phyloP scores from a whole-genome alignment of 805 yeast genomes.

The Wickerhamiella brachini region DNA sequence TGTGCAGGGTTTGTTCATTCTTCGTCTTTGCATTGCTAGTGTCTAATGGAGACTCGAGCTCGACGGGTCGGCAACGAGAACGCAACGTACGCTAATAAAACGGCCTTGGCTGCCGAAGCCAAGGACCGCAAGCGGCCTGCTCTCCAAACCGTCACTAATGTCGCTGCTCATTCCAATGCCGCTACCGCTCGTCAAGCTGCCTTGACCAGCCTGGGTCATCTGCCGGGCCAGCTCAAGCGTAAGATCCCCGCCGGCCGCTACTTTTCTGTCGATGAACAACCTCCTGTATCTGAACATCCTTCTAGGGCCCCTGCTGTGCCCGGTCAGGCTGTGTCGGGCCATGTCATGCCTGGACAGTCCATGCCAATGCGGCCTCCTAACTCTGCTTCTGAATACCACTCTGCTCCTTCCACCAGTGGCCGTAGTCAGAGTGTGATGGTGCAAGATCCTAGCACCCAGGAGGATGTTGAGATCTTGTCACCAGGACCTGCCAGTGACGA shows the following conservation, averaged over 20 bases:
- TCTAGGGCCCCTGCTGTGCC: neutral
- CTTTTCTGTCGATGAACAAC: neutral
- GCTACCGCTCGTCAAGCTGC: neutral
- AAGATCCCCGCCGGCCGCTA: neutral
- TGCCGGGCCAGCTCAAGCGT: neutral
- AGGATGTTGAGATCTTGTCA: neutral
- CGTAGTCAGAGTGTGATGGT: neutral
- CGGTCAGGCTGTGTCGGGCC: no score
- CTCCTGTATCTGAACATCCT: neutral
- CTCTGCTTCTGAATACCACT: neutral
- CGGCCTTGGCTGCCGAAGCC: neutral
- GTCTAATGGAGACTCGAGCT: slow-evolving; percentile 1
- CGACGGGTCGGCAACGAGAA: slow-evolving; percentile 2
- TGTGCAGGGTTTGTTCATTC: neutral
- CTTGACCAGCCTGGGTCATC: neutral
- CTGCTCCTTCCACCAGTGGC: neutral
- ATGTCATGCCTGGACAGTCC: neutral
- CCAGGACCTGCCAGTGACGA: slow-evolving; percentile 6
- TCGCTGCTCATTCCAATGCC: neutral
- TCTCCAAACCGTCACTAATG: slow-evolving; percentile 11
- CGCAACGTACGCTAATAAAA: neutral
- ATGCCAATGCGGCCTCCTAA: neutral
- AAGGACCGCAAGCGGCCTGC: slow-evolving; percentile 7
- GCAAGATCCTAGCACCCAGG: neutral
- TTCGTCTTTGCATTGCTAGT: neutral